These are phyloP conservation scores for Zygosaccharomyces siamensis DNA, from an alignment of 805 yeast genomes.

Conservation along the genomic window DNA sequence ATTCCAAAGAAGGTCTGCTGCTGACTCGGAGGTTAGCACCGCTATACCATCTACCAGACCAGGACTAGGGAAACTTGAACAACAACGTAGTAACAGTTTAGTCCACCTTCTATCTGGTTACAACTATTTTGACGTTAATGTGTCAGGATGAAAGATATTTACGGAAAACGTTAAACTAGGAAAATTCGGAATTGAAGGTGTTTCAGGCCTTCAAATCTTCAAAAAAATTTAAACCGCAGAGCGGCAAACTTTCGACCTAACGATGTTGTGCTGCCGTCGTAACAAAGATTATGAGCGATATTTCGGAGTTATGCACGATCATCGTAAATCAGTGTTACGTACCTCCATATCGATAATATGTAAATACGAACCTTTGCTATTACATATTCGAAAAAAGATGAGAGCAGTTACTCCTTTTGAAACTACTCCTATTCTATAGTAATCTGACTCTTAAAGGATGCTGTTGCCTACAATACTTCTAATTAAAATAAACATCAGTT, in stretches of 20 bases:
- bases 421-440: no score
- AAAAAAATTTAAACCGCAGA: no score
- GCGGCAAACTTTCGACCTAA: no score
- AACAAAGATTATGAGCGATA: not conserved
- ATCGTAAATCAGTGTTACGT: not conserved
- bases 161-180: no score
- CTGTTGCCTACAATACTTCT: not conserved
- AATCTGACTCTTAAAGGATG: no score
- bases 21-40: not conserved
- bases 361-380: no score
- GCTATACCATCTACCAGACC: not conserved
- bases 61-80: conserved; percentile 1
- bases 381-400: no score
- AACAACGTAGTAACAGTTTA: conserved; percentile 35
- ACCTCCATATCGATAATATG: no score
- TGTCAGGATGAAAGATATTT: conserved; percentile 18
- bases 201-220: no score
- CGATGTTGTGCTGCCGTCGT: not conserved
- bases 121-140: conserved; percentile 63
- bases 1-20: conserved; percentile 34
- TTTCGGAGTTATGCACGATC: conserved; percentile 1
- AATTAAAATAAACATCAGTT: not conserved
- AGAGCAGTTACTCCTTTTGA: no score
- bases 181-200: no score
- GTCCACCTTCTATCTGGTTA: conserved; percentile 67